A percentile compares a stretch with the other conserved stretches of the same genome.
These are phyloP conservation scores for Hypoxylon lienhwacheense DNA, from an alignment of 495 filamentous ascomycete genomes.

Conservation along the genomic window DNA sequence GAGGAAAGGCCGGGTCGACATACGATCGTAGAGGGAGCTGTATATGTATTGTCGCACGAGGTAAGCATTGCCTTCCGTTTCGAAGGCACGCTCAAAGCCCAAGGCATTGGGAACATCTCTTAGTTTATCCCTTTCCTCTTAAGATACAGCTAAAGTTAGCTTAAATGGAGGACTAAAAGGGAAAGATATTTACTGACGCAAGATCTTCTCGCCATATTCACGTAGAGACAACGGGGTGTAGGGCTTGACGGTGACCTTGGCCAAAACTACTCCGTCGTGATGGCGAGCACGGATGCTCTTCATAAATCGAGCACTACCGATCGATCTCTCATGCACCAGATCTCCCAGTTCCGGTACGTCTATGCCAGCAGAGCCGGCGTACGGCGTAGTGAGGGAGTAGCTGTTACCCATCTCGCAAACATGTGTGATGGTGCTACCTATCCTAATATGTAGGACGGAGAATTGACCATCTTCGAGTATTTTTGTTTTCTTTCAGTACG, in stretches of 20 bases:
- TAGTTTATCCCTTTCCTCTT: constrained; percentile 79
- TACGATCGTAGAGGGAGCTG: constrained; percentile 94
- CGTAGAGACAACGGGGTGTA: constrained; percentile 72
- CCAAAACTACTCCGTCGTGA: constrained; percentile 84
- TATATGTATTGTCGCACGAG: constrained; percentile 95
- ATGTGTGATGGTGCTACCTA: constrained; percentile 37
- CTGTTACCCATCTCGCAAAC: constrained; percentile 83
- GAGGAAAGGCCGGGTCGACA: constrained; percentile 94
- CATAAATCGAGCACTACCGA: constrained; percentile 94
- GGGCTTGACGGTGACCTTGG: constrained; percentile 93
- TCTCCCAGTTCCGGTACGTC: constrained; percentile 91
- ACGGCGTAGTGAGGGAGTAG: constrained; percentile 87
- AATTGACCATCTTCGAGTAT: constrained; percentile 24
- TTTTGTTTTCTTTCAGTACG: too few species aligned
- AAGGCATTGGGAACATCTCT: constrained; percentile 88
- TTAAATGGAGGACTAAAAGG: neutral
- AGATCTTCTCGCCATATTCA: constrained; percentile 71
- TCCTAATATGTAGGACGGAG: constrained; percentile 20
- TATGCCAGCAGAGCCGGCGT: constrained; percentile 87
- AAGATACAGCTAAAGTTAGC: constrained; percentile 17
- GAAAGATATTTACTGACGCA: constrained; percentile 56
- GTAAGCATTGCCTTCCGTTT: constrained; percentile 88
- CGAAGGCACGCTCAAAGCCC: constrained; percentile 83
- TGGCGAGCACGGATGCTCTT: constrained; percentile 91
- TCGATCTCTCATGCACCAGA: constrained; percentile 85